phyloP scores from a whole-genome alignment of 1,284 basidiomycete genomes.

The Apiotrichum mycotoxinovorans region DNA sequence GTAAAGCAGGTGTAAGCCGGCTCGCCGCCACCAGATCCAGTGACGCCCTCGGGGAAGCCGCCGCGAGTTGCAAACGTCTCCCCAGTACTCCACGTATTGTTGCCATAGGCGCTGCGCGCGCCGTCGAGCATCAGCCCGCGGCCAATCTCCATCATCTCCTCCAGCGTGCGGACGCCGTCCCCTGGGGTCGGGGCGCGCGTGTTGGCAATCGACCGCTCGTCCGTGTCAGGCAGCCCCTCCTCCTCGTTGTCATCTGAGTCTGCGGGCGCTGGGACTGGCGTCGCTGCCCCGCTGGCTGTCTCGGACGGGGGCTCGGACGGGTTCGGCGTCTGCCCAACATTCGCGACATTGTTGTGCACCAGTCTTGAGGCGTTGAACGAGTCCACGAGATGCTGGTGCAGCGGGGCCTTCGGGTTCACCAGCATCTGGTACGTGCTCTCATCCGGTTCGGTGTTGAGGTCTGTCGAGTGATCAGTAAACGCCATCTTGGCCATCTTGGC shows the following conservation, averaged over 20 bases:
- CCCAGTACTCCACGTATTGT: conserved; percentile 46
- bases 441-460: conserved; percentile 87
- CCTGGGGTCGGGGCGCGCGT: conserved; percentile 60
- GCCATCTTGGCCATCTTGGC: too few relatives aligned
- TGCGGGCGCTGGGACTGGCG: conserved; percentile 7
- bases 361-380: conserved; percentile 66
- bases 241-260: conserved; percentile 54
- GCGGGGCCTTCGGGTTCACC: conserved; percentile 55
- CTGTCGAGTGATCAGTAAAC: conserved; percentile 52
- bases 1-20: conserved; percentile 55
- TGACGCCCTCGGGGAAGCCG: conserved; percentile 44
- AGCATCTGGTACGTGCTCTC: conserved; percentile 84
- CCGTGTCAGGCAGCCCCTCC: conserved; percentile 64
- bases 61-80: conserved; percentile 56
- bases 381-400: conserved; percentile 58
- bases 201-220: conserved; percentile 61
- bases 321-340: conserved; percentile 38
- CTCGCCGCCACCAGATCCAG: conserved; percentile 58
- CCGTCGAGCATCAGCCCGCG: conserved; percentile 31
- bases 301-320: conserved; percentile 5
- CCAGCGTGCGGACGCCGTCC: conserved; percentile 69
- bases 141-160: conserved; percentile 62
- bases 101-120: conserved; percentile 53
- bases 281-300: conserved; percentile 12
- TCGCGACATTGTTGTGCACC: conserved; percentile 74